Conservation (phyloP, 139 green algal species). For the Tetradesmus lagerheimii region DNA sequence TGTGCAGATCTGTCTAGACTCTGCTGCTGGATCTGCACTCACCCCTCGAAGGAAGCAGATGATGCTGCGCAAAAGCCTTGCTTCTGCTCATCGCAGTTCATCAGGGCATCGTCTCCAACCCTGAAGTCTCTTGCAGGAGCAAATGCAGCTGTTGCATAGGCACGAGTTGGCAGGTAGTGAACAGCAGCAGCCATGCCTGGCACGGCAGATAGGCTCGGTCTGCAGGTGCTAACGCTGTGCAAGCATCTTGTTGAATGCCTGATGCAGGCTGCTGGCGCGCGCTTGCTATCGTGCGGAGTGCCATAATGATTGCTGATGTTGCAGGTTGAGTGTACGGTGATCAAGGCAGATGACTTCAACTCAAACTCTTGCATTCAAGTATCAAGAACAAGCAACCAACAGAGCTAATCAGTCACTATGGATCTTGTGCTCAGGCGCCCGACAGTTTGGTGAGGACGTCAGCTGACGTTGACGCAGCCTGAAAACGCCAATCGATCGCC, state of each 20-base stretch:
- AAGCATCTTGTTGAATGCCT: neutral
- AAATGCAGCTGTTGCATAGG: neutral
- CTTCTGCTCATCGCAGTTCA: neutral
- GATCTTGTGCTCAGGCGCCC: too few species aligned
- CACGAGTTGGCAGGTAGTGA: neutral
- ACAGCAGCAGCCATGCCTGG: neutral
- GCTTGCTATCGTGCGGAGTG: neutral
- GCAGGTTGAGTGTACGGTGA: neutral
- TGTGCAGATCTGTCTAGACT: too few species aligned
- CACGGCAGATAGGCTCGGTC: neutral
- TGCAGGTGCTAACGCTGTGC: neutral
- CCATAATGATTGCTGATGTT: neutral
- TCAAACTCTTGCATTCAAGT: too few species aligned
- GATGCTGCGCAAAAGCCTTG: neutral
- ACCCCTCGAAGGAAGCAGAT: neutral
- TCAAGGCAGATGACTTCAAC: neutral
- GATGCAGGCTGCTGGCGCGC: neutral
- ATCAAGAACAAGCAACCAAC: neutral
- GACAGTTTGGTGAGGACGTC: too few species aligned
- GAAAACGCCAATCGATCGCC: too few species aligned
- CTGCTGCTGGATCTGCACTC: neutral
- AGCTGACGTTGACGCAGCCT: too few species aligned
- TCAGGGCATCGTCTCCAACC: neutral
- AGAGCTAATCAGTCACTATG: too few species aligned
- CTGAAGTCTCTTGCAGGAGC: neutral